These are phyloP conservation scores for Leishmania martiniquensis DNA, from an alignment of 208 protist genomes.

Conservation along the genomic window DNA sequence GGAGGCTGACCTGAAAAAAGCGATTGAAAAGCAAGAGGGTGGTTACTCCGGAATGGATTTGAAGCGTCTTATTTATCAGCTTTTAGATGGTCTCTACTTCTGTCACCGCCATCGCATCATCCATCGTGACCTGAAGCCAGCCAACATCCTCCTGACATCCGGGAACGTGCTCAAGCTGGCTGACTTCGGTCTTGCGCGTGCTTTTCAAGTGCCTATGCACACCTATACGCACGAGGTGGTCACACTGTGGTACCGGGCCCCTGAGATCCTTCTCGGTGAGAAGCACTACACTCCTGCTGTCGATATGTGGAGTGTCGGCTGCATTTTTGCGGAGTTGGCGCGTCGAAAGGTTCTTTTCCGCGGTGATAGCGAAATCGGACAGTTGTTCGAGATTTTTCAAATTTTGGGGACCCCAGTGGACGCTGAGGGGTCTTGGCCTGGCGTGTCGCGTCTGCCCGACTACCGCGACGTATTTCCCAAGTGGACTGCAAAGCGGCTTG, in stretches of 20 bases:
- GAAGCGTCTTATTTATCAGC: constrained; percentile 90
- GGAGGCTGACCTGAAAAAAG: constrained; percentile 97
- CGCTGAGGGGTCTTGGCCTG: constrained; percentile 95
- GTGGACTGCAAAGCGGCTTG: constrained; percentile 83
- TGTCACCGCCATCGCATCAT: constrained; percentile 95
- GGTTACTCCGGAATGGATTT: constrained; percentile 75
- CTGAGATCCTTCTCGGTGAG: constrained; percentile 99
- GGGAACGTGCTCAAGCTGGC: constrained; percentile 91
- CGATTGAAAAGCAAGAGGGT: constrained; percentile 88
- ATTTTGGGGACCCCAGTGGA: constrained; percentile 96
- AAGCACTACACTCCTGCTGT: constrained; percentile 99
- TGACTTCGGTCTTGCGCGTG: constrained; percentile 98
- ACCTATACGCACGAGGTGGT: constrained; percentile 99
- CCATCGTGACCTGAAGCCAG: constrained; percentile 96
- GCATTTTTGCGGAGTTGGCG: constrained; percentile 99
- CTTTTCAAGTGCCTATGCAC: constrained; percentile 98
- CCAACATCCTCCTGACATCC: constrained; percentile 94
- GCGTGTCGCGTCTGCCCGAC: constrained; percentile 97
- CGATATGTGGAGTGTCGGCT: constrained; percentile 99
- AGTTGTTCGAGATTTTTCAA: constrained; percentile 99
- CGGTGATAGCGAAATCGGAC: constrained; percentile 97
- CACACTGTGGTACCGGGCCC: constrained; percentile 99
- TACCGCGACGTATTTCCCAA: constrained; percentile 96
- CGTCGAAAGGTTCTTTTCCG: constrained; percentile 97
- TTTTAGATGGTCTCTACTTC: constrained; percentile 92